Evolutionary conservation across 768 basidiomycete species (phyloP), one percentile per base, ranked within the genome.

Genomic region (Agrocybe praecox): DNA sequence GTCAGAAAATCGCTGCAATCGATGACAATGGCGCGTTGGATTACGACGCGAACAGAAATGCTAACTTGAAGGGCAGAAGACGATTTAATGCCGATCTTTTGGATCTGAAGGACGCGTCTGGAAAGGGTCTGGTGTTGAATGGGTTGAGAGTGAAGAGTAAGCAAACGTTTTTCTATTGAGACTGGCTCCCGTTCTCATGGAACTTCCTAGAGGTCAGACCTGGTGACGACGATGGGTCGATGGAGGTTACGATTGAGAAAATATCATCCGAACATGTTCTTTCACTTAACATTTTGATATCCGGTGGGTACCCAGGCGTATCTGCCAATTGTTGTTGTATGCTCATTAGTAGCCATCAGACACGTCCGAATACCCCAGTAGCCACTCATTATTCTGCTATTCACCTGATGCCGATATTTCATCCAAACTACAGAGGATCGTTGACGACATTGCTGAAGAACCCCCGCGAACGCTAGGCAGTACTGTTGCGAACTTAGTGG

Each of bases 191-290:
- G 15, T 44, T 12, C 58, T 57, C 29, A 52, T n/a, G 42, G 45
- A 21, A 17, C 14, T 15, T 18, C 46, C 17, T 64, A 89, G 87
- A 69, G 49, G 65, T 86, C n/a, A 66, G 71, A 24, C 45, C 75
- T 22, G 86, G 86, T 23, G 86, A 88, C 23, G 87, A 88, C 49
- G 87, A 88, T 59, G 86, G 85, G 15, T 76, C 80, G n/a, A 69
- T 89, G n/a, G 78, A 85, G 51, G 71, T 86, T 26, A 63, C 64
- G 12, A 69, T 87, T 21, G 65, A 69, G 43, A 66, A 77, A n/a
- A 52, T 52, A 24, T 71, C 68, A 34, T 70, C 64, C 8, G 67
- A 75, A 53, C 70, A 69, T 40, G 62, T 78, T 42, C 56, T 79
- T 29, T 57, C 72, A 1, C 65, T 79, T 34, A 78, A 74, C 58